Evolutionary conservation across 2,329 filamentous ascomycete species (phyloP), one percentile per base, ranked within the genome.

Genomic region (Domatiomyces catenatus): DNA sequence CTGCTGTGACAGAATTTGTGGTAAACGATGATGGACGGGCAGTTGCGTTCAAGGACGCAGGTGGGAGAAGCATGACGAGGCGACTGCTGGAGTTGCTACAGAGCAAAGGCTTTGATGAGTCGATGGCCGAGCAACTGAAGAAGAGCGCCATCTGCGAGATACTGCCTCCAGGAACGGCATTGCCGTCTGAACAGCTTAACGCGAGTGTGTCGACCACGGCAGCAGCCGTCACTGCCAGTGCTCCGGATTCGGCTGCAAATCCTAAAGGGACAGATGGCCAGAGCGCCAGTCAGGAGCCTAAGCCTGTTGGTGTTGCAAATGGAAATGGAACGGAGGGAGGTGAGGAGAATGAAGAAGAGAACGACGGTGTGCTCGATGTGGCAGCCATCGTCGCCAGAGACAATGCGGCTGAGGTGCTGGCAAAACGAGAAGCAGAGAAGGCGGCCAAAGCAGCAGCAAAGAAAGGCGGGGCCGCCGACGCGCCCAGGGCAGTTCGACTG

Each of bases 1-100:
- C 88, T 0, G 90, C 89, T 51, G 80, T 98, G 47, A 81, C 83
- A 52, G 90, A 96, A 55, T 90, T 85, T 60, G 70, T 80, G 45
- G 76, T 93, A 70, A 75, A 88, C 66, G 74, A 85, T 67, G 70
- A 80, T 62, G 75, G 79, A 63, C 67, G 77, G 74, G 68, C 83
- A 64, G 65, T 78, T 63, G 68, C 80, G 56, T 54, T 84, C 58
- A 62, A 76, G 48, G 70, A 81, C 12, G 92, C 86, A 54, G 92
- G 92, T 56, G 92, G 92, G 48, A 84, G 95, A 60, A 80, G 84
- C 1, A 86, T 96, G 71, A 96, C 90, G 0, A 75, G 77, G 59
- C 75, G 79, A 53, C 73, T 96, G 42, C 66, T 80, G 44, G 75
- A 82, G 58, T 71, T 92, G 52, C 70, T 96, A 43, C 63, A 63